Base-by-base conservation (phyloP, 768 basidiomycete species). In the Leccinum truebloodii region DNA sequence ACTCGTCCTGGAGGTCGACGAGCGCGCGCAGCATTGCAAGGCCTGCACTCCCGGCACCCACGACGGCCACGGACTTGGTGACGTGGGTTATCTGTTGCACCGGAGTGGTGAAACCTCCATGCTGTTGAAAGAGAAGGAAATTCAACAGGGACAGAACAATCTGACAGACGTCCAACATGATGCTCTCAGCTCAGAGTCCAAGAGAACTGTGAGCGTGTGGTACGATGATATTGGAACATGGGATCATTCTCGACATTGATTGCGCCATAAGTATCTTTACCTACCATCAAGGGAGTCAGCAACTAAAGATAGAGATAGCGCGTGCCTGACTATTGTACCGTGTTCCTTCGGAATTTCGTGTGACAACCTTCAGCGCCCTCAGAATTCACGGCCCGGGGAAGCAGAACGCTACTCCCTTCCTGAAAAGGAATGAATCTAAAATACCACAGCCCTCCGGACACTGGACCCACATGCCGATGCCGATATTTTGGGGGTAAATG, bases 41-140 rank as follows among this genome's bases (percentile, higher is more conserved):
- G 1, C 85, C 85, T 5, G 80, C 83, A 63, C 81, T 85, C 1
- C 84, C 85, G 6, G 79, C 82, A 10, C 86, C 86, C 18, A 87
- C 75, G 53, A 87, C 79, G 7, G 80, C 85, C 55, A 87, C 81
- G 5, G 79, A 79, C 70, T 83, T 86, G 28, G 22, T 56, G 3
- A 4, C 61, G 10, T 63, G 60, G 2, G 20, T 28, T 8, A 9
- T 51, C 49, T 37, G 60, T 39, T 57, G 63, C 12, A 7, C 49
- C 10, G 55, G 51, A 20, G 12, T 3, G 22, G 28, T 28, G 16
- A 44, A 53, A 12, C 59, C 48, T 14, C 26, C 62, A 46, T 44
- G 9, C n/a, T 60, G 41, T 22, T 41, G 65, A 22, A 64, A 32
- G 26, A 67, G 22, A 16, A 59, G 10, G 18, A 58, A 61, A 28